Evolutionary conservation across 257 asterid species (phyloP).

Genomic region (Leonotis leonurus): DNA sequence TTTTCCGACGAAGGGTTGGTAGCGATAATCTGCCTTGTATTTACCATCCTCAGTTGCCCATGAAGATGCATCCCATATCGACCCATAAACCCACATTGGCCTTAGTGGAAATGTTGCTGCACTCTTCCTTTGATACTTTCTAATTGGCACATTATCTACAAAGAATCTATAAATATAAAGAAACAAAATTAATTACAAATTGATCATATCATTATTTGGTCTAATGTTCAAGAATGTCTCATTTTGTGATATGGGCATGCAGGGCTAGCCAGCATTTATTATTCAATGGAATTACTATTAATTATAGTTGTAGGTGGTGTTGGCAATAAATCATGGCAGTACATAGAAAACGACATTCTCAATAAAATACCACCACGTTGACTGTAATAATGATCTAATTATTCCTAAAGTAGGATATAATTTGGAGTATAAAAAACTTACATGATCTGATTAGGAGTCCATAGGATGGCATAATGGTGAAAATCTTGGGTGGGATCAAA

Average conservation of each 20-base stretch:
- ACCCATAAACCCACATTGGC: conserved; percentile 96
- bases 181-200: conserved; percentile 13
- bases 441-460: conserved; percentile 76
- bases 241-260: conserved; percentile 10
- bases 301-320: conserved; percentile 18
- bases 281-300: not conserved
- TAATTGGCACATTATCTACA: conserved; percentile 83
- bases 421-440: conserved; percentile 31
- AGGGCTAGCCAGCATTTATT: conserved; percentile 17
- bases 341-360: not conserved
- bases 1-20: conserved; percentile 76
- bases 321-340: not conserved
- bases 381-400: too few species aligned
- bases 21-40: conserved; percentile 62
- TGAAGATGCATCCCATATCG: conserved; percentile 91
- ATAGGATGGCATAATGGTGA: conserved; percentile 80
- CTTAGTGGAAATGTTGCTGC: conserved; percentile 64
- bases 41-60: conserved; percentile 94
- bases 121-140: conserved; percentile 62
- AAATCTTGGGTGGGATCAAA: conserved; percentile 83
- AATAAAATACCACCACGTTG: too few species aligned
- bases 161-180: conserved; percentile 44
- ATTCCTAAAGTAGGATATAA: too few species aligned
- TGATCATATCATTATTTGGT: not conserved
- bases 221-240: conserved; percentile 8